These are phyloP conservation scores for Ceratonia siliqua DNA, from an alignment of 306 rosid species.

Conservation along the genomic window DNA sequence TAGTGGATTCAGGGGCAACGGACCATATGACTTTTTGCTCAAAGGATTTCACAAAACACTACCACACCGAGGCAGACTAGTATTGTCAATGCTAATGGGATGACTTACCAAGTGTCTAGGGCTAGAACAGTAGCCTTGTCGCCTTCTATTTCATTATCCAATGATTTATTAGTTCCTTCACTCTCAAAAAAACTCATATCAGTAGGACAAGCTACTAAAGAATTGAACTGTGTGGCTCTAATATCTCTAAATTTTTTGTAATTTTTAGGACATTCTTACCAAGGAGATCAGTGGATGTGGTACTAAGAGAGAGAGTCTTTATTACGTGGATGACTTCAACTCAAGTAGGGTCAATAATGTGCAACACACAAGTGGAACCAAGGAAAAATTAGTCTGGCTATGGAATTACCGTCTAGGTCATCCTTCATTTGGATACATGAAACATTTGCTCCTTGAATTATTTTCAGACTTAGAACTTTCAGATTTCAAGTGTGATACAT, in stretches of 20 bases:
- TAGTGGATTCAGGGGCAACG: neutral
- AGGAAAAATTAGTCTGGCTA: neutral
- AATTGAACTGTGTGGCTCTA: neutral
- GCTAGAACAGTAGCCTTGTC: neutral
- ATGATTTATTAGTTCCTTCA: neutral
- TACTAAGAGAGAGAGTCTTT: neutral
- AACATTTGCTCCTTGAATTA: neutral
- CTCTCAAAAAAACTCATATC: neutral
- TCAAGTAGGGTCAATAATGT: neutral
- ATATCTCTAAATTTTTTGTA: neutral
- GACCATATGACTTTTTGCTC: conserved; percentile 1
- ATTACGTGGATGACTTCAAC: conserved; percentile 1
- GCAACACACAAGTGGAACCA: neutral
- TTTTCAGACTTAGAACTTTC: neutral
- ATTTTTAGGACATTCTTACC: neutral
- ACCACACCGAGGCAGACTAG: neutral
- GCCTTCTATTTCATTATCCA: neutral
- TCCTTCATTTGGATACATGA: neutral
- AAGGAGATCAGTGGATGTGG: neutral
- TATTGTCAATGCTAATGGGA: neutral
- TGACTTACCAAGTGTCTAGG: neutral
- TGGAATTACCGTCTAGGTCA: neutral
- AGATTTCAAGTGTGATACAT: neutral
- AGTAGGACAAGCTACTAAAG: neutral
- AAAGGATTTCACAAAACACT: neutral